Conservation (phyloP, 73 alveolate species). For the Diophrys appendiculata region DNA sequence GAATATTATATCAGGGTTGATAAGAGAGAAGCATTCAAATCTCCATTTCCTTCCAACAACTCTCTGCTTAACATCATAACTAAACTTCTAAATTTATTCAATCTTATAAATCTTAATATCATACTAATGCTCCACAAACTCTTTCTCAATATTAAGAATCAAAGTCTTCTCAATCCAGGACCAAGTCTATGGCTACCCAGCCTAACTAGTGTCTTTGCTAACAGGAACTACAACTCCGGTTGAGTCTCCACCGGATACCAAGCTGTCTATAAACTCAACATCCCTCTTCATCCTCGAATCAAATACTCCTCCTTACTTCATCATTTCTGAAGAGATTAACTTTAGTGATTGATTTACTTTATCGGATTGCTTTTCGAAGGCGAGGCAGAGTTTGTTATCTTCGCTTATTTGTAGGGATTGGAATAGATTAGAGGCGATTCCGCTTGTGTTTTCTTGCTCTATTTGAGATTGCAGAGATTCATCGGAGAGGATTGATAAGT, state of each 20-base stretch:
- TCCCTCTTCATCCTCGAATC: neutral
- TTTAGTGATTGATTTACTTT: neutral
- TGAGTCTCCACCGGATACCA: neutral
- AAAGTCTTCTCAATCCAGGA: neutral
- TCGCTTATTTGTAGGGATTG: neutral
- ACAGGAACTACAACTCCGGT: neutral
- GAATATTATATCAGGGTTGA: conserved; percentile 37
- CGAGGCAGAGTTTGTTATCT: neutral
- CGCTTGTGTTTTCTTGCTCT: neutral
- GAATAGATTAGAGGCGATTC: neutral
- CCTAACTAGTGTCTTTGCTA: neutral
- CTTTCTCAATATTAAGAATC: conserved; percentile 2
- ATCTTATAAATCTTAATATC: conserved; percentile 28
- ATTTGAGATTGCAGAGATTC: neutral
- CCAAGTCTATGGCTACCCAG: neutral
- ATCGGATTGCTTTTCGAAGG: neutral
- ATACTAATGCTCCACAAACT: conserved; percentile 33
- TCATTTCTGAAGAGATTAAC: neutral
- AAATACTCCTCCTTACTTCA: neutral
- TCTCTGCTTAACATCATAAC: neutral
- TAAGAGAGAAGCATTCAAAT: conserved; percentile 31
- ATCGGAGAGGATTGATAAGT: neutral
- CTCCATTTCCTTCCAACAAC: neutral
- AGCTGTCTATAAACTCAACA: neutral
- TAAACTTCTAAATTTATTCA: neutral